Evolutionary conservation across 164 flowering plant species (phyloP), one percentile per base, ranked within the genome.

Genomic region (Buxus sempervirens): DNA sequence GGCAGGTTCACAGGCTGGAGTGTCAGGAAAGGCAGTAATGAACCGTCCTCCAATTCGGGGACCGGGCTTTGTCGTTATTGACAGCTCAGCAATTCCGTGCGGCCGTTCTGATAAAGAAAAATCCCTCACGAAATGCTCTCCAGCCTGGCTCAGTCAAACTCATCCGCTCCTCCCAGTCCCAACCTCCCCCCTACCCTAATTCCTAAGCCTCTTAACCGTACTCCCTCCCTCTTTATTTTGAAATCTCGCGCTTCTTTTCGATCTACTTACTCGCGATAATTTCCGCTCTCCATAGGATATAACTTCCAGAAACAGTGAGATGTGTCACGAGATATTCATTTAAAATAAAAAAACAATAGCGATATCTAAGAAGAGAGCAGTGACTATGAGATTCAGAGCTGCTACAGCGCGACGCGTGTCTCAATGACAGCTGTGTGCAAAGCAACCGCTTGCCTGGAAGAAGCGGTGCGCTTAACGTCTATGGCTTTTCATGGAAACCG

Each of bases 21-120:
- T 79, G 82, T 75, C 86, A 82, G 77, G 63, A 70, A n/a, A 70
- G 71, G 87, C 84, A 81, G 84, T 81, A 86, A 83, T 84, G 81
- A 82, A 81, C 83, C 88, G 85, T 80, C 78, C 73, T 82, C 82
- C 86, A 79, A 83, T 85, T 84, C 80, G 81, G 88, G 81, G 87
- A 85, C 82, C 83, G 67, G 22, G 76, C 76, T 86, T n/a, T 87
- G 93, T 90, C 89, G 87, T 83, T 78, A 81, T 84, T 21, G 63
- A 84, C 91, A 90, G 63, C 70, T 88, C 91, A 86, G 38, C 84
- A 62, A 12, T 69, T 73, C 76, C 76, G 62, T 82, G 74, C 82
- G 71, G 66, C 78, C 77, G 68, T 77, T 76, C 70, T 58, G 14
- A 66, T 23, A 26, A 73, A 70, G n/a, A 70, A 48, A 67, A 55